Evolutionary conservation across 345 rosid species (phyloP).

Genomic region (Eucalyptus sp.): DNA sequence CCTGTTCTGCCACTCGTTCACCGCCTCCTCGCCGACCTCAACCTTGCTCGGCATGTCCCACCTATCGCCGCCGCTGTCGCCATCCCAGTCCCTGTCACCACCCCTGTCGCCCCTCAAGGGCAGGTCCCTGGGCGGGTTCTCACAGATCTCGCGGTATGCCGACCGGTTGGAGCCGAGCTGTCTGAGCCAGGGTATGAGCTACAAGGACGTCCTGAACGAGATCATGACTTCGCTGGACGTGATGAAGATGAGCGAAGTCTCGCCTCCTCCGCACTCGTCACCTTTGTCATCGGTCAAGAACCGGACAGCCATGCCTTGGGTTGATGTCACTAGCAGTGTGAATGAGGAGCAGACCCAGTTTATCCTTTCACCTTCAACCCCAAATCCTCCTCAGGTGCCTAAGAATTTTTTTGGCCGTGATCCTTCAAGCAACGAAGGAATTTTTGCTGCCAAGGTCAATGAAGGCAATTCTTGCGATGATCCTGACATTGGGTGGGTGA

Average conservation of each 20-base stretch:
- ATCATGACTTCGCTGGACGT: conserved; percentile 45
- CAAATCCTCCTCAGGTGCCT: conserved; percentile 6
- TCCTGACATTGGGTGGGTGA: conserved; percentile 92
- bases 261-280: neutral
- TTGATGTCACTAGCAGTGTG: conserved; percentile 13
- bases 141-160: conserved; percentile 12
- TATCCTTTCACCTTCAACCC: conserved; percentile 47
- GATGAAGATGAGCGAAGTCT: conserved; percentile 28
- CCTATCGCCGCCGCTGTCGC: conserved; percentile 37
- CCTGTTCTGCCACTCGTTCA: conserved; percentile 28
- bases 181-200: conserved; percentile 17
- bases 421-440: neutral
- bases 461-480: conserved; percentile 6
- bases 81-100: conserved; percentile 43
- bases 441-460: neutral
- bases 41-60: conserved; percentile 53
- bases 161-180: conserved; percentile 14
- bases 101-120: neutral
- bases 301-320: conserved; percentile 24
- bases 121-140: conserved; percentile 5
- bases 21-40: conserved; percentile 59
- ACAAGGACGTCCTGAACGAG: conserved; percentile 44
- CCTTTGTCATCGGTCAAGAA: neutral
- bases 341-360: conserved; percentile 32
- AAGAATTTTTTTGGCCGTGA: neutral